These are phyloP conservation scores for Simplicillium aogashimaense DNA, from an alignment of 2,329 filamentous ascomycete species.

Conservation along the genomic window DNA sequence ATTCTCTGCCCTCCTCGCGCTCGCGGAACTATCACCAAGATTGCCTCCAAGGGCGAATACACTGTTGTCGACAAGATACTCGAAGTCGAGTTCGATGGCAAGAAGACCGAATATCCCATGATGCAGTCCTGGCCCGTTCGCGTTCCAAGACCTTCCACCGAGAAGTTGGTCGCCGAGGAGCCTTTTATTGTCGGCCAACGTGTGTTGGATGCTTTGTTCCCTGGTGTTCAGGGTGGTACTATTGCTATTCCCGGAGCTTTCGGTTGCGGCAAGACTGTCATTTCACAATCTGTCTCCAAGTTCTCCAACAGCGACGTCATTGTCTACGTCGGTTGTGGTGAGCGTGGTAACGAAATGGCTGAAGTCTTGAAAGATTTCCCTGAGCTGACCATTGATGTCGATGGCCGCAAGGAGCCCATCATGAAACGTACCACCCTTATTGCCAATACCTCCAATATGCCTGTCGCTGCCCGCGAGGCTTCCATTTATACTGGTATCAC, in stretches of 20 bases:
- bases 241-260: conserved; percentile 98
- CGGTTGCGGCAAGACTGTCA: conserved; percentile 98
- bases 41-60: conserved; percentile 82
- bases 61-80: conserved; percentile 90
- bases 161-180: conserved; percentile 81
- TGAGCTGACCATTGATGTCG: conserved; percentile 88
- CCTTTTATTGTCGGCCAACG: conserved; percentile 96
- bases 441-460: conserved; percentile 99
- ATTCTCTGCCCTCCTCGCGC: conserved; percentile 86
- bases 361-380: conserved; percentile 99
- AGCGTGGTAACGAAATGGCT: conserved; percentile 98
- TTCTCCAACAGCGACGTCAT: conserved; percentile 99
- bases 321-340: conserved; percentile 86
- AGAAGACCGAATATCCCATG: conserved; percentile 91
- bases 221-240: conserved; percentile 91
- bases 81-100: conserved; percentile 94
- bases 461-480: conserved; percentile 92
- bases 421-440: conserved; percentile 99
- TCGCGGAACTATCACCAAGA: conserved; percentile 83
- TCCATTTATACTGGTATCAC: conserved; percentile 98
- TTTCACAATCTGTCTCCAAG: conserved; percentile 96
- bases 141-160: conserved; percentile 82
- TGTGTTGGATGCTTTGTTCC: conserved; percentile 93
- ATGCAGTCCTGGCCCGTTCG: conserved; percentile 99
- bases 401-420: conserved; percentile 93